A percentile compares a stretch with the other conserved stretches of the same genome.
phyloP scores from a whole-genome alignment of 169 alveolate genomes.

The Toxoplasma gondii region DNA sequence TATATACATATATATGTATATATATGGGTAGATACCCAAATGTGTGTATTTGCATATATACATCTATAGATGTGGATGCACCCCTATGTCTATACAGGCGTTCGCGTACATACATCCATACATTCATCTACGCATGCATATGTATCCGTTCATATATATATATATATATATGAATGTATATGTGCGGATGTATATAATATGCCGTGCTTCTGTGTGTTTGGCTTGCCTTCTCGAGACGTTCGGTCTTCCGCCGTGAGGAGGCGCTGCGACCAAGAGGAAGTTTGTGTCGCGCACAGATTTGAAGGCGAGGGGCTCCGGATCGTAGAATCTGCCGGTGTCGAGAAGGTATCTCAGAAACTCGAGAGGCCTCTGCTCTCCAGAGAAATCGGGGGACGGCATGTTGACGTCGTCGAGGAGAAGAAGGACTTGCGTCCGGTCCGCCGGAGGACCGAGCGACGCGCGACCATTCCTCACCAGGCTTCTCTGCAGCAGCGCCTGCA shows the following conservation, averaged over 20 bases:
- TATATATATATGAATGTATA: not conserved
- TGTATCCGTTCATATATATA: not conserved
- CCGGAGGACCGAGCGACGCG: not conserved
- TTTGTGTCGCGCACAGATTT: not conserved
- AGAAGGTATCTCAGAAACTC: not conserved
- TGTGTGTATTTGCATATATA: no score
- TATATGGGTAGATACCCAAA: not conserved
- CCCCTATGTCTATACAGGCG: no score
- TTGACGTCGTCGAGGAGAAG: not conserved
- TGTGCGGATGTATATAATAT: no score
- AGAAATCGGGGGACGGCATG: not conserved
- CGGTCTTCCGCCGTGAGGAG: not conserved
- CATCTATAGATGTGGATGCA: no score
- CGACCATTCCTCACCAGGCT: not conserved
- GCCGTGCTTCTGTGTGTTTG: no score
- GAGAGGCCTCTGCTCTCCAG: not conserved
- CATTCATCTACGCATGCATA: not conserved
- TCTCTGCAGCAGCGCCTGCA: not conserved
- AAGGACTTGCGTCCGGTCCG: not conserved
- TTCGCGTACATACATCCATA: not conserved
- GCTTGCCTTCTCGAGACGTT: no score
- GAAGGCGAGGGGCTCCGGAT: not conserved
- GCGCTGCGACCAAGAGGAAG: conserved; percentile 6
- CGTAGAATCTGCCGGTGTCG: conserved; percentile 12
- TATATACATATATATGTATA: no score